Conservation (phyloP, 805 yeast species). For the Pichia ethanolica region DNA sequence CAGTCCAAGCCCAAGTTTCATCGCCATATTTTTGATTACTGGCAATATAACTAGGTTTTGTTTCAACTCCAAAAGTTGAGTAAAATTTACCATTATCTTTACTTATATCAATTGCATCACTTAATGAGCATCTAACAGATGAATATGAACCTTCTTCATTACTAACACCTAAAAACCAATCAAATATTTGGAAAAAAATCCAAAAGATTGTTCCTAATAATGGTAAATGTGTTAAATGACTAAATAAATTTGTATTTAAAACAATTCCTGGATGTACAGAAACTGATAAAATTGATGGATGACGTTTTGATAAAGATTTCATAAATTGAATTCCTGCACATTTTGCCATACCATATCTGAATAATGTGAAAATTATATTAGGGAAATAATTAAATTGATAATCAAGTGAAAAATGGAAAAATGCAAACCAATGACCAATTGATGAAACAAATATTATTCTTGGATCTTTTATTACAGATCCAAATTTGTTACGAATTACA, state of each 20-base stretch:
- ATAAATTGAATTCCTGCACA: slow-evolving; percentile 70
- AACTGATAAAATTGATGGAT: slow-evolving; percentile 57
- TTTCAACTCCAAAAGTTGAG: slow-evolving; percentile 50
- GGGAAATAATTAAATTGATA: slow-evolving; percentile 52
- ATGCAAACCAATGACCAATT: slow-evolving; percentile 52
- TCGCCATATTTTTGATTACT: slow-evolving; percentile 52
- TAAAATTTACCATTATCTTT: slow-evolving; percentile 65
- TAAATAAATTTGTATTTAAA: slow-evolving; percentile 70
- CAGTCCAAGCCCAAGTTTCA: slow-evolving; percentile 76
- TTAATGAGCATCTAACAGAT: slow-evolving; percentile 54
- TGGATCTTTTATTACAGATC: slow-evolving; percentile 28
- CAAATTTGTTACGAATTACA: slow-evolving; percentile 1
- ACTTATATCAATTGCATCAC: slow-evolving; percentile 40
- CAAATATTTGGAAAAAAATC: slow-evolving; percentile 63
- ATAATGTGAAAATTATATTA: slow-evolving; percentile 64
- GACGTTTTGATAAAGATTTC: slow-evolving; percentile 52
- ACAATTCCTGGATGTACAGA: slow-evolving; percentile 82
- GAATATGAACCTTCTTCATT: slow-evolving; percentile 67
- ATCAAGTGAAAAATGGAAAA: slow-evolving; percentile 40
- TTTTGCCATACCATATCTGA: slow-evolving; percentile 71
- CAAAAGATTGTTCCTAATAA: slow-evolving; percentile 69
- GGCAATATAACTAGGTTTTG: slow-evolving; percentile 53
- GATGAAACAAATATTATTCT: slow-evolving; percentile 60
- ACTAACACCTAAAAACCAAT: slow-evolving; percentile 61
- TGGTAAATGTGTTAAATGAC: slow-evolving; percentile 73